Percentiles rank a stretch among this genome's conserved stretches.
Conservation (phyloP, 23 red algal species). For the Chondrus crispus region DNA sequence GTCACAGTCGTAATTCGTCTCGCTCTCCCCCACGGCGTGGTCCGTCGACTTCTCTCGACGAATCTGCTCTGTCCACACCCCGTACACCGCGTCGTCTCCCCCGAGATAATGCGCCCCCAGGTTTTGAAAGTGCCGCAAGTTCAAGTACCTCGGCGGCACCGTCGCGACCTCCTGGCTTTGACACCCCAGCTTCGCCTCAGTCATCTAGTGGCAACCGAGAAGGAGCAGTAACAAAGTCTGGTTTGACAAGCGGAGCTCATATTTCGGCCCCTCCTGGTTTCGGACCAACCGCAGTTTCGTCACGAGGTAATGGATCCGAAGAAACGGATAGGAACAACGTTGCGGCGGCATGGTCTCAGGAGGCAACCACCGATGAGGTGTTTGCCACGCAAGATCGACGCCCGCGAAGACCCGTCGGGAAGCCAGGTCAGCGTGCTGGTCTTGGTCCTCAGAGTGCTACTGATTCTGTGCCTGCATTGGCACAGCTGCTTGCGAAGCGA, state of each 20-base stretch:
- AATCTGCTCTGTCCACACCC: neutral
- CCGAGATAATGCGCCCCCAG: conserved; percentile 17
- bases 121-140: conserved; percentile 23
- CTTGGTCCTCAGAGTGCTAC: neutral
- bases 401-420: neutral
- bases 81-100: neutral
- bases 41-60: neutral
- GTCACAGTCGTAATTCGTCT: neutral
- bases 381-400: conserved; percentile 22
- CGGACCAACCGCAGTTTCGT: neutral
- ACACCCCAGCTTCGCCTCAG: conserved; percentile 11
- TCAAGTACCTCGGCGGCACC: neutral
- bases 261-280: conserved; percentile 25
- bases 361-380: conserved; percentile 44
- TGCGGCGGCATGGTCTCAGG: conserved; percentile 41
- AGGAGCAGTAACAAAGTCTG: too few species aligned
- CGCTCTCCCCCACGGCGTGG: conserved; percentile 21
- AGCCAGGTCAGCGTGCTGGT: neutral
- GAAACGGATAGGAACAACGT: neutral
- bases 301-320: neutral
- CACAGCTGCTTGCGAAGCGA: conserved; percentile 35
- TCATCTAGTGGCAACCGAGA: too few species aligned
- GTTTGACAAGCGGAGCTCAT: neutral
- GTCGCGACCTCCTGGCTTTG: conserved; percentile 46
- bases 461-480: conserved; percentile 29